A percentile compares a stretch with the other conserved stretches of the same genome.
phyloP scores from a whole-genome alignment of 1,284 basidiomycete genomes.

The Laetiporus sulphureus region DNA sequence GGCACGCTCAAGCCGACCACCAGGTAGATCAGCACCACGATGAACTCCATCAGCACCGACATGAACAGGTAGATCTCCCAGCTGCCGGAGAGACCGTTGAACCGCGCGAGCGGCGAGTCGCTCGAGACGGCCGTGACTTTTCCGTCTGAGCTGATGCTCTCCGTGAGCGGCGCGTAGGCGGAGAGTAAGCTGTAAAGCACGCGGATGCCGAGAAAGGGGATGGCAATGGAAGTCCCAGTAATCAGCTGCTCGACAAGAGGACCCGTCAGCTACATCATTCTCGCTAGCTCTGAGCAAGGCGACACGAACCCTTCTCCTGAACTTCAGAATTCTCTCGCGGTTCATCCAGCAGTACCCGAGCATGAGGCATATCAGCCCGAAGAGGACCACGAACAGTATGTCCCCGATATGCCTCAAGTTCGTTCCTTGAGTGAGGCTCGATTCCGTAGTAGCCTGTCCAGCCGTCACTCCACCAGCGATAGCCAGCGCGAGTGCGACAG shows the following conservation, averaged over 20 bases:
- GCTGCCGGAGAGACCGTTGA: slow-evolving; percentile 46
- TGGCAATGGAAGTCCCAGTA: slow-evolving; percentile 39
- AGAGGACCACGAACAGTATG: slow-evolving; percentile 43
- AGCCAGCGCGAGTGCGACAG: slow-evolving; percentile 39
- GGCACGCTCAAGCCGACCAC: slow-evolving; percentile 30
- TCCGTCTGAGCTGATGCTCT: slow-evolving; percentile 9
- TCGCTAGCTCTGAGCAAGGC: too few relatives aligned
- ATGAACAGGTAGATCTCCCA: slow-evolving; percentile 51
- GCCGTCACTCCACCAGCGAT: slow-evolving; percentile 37
- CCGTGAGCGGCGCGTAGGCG: slow-evolving; percentile 29
- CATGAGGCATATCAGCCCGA: slow-evolving; percentile 34
- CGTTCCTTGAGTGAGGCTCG: slow-evolving; percentile 10
- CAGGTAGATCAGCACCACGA: slow-evolving; percentile 41
- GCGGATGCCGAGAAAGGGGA: slow-evolving; percentile 55
- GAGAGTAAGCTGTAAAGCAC: slow-evolving; percentile 47
- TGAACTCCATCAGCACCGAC: slow-evolving; percentile 51
- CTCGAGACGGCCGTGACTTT: slow-evolving; percentile 5
- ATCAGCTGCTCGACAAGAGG: slow-evolving; percentile 36
- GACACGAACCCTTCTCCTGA: slow-evolving; percentile 37
- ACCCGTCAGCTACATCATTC: too few relatives aligned
- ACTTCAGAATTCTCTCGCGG: slow-evolving; percentile 38
- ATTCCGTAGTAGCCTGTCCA: slow-evolving; percentile 6
- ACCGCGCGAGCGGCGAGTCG: slow-evolving; percentile 32
- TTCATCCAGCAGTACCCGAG: slow-evolving; percentile 44
- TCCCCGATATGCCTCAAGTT: slow-evolving; percentile 43